Conservation (phyloP, 768 basidiomycete genomes). For the Amylocystis lapponica region DNA sequence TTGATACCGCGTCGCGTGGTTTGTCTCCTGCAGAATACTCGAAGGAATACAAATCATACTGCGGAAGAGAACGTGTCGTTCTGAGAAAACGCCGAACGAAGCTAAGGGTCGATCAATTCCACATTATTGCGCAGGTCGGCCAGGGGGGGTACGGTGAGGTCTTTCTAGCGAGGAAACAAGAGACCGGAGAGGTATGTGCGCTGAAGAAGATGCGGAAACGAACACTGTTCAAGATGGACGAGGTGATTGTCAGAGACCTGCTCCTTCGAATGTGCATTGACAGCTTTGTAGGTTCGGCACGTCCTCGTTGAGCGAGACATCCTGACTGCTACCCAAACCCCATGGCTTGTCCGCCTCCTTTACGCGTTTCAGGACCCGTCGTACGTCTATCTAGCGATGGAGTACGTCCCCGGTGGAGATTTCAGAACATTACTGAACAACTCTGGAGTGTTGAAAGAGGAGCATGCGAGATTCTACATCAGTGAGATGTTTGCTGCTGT, state of each 20-base stretch:
- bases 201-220: slow-evolving; percentile 96
- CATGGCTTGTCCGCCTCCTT: slow-evolving; percentile 91
- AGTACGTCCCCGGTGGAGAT: slow-evolving; percentile 98
- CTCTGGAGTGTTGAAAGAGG: slow-evolving; percentile 95
- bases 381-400: slow-evolving; percentile 96
- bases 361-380: slow-evolving; percentile 96
- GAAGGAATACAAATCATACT: slow-evolving; percentile 89
- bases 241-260: slow-evolving; percentile 42
- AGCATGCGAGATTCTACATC: slow-evolving; percentile 95
- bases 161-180: slow-evolving; percentile 90
- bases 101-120: slow-evolving; percentile 90
- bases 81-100: slow-evolving; percentile 92
- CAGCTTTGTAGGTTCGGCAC: slow-evolving; percentile 79
- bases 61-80: slow-evolving; percentile 87
- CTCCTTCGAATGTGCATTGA: no score
- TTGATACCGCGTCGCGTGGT: slow-evolving; percentile 68
- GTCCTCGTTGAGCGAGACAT: slow-evolving; percentile 98
- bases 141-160: slow-evolving; percentile 99
- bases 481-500: slow-evolving; percentile 97
- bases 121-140: slow-evolving; percentile 97
- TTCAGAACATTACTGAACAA: slow-evolving; percentile 97
- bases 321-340: slow-evolving; percentile 92
- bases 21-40: slow-evolving; percentile 48
- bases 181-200: slow-evolving; percentile 94
- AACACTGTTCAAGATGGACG: slow-evolving; percentile 97